Base-by-base conservation (phyloP, 75 land plant species). In the Gnetum montanum region DNA sequence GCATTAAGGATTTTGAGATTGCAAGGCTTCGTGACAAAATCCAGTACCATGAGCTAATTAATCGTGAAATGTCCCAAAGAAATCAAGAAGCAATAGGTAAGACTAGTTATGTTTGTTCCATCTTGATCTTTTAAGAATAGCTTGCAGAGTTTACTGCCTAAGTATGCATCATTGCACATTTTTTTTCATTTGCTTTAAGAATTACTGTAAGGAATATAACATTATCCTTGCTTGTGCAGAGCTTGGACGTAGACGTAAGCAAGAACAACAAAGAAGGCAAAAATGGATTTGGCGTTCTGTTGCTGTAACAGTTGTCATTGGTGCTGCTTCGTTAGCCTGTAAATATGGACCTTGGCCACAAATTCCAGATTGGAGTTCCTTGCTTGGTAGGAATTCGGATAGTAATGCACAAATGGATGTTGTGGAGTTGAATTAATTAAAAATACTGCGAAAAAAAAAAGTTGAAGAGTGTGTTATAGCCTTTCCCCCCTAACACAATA, bases 71-170 rank as follows among this genome's bases (percentile, higher is more conserved):
- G 88, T 81, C 83, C 34, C 94, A 81, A 58, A 79, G 95, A 54
- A 91, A 91, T 70, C 97, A 84, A 66, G 97, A 91, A 59, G 70
- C 79, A 47, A 54, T 88, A 23, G 97, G 97, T 91, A 67, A 81
- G 13, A 23, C 23, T 29, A 5, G 30, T 24, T 58, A 29, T 15
- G 16, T 26, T 18, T 11, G 27, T 12, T 58, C n/a, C 8, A 40
- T 25, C 28, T 24, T 18, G 12, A 8, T 2, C 54, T 10, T 4
- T 58, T 43, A 23, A 58, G 23, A 16, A 19, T 16, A 48, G 49
- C n/a, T 25, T 43, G 11, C 4, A 27, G 19, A 35, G 18, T 34
- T 54, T 31, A 16, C 10, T 26, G 8, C 19, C n/a, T 7, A 24
- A 8, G 8, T 24, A 30, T 48, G 8, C 43, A 27, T 7, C 30